Evolutionary conservation across 2,329 filamentous ascomycete genomes (phyloP), one percentile per base, ranked within the genome.

Genomic region (Diaporthe ampelina): DNA sequence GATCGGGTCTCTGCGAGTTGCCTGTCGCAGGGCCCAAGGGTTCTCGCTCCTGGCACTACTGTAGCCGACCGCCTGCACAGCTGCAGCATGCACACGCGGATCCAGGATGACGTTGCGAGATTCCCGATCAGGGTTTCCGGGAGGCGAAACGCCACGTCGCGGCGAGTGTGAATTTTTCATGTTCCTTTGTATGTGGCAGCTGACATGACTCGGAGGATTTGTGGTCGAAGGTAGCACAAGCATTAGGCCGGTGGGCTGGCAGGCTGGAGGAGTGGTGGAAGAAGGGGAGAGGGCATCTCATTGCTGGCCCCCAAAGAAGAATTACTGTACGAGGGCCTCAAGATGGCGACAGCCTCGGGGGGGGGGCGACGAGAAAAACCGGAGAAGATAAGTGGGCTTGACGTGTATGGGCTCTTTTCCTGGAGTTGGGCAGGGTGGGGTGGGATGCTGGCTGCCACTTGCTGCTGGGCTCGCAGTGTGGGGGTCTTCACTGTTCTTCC

Each of bases 101-200:
- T 71, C n/a, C 37, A 45, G 45, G 48, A 54, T 43, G n/a, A 50
- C 24, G 24, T n/a, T 26, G 48, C 37, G 63, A 45, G 50, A 52
- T 43, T 29, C 54, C 54, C 37, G 68, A 50, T 58, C 19, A 26
- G 52, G 52, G 35, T 17, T 68, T 52, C 37, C 52, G 52, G 32
- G 50, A 52, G 71, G 59, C 52, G 43, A 69, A 73, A 69, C 37
- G 71, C 37, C 59, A 72, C 57, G 32, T 50, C 29, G 69, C 43
- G 11, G 57, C 32, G 37, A 10, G 21, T n/a, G n/a, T 29, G 32
- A 52, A 32, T 11, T 52, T 61, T 40, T 43, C 35, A n/a, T 40
- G 3, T 43, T 59, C 35, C 52, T 32, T 21, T 45, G 24, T 21
- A 6, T 24, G 26, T 29, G 15, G 35, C 40, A 3, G 24, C 19